A percentile compares a stretch with the other conserved stretches of the same genome.
Evolutionary conservation across 108 stramenopile genomes (phyloP).

Genomic region (Nannochloropsis salina): DNA sequence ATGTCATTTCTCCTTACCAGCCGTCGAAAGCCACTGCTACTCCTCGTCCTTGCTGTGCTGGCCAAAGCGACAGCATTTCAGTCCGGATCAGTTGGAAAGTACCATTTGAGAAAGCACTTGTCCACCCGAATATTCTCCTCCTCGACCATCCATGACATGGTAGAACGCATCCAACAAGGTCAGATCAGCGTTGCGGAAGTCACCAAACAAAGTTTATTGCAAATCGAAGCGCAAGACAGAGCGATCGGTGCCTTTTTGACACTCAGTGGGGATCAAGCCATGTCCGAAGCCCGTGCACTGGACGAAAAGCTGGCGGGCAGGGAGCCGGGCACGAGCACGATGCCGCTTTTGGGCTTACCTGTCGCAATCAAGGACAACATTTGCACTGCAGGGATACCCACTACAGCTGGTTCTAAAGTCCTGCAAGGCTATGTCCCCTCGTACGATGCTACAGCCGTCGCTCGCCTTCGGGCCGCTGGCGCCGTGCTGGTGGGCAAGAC

Average conservation of each 20-base stretch:
- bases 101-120: too few species aligned
- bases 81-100: too few species aligned
- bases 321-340: conserved; percentile 1
- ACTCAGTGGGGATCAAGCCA: background rate
- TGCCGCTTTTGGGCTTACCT: conserved; percentile 67
- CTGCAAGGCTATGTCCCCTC: conserved; percentile 47
- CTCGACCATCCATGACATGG: background rate
- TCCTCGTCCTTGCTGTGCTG: background rate
- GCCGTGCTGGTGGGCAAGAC: conserved; percentile 77
- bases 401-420: conserved; percentile 73
- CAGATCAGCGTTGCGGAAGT: background rate
- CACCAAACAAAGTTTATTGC: background rate
- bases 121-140: background rate
- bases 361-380: conserved; percentile 89
- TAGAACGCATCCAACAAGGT: background rate
- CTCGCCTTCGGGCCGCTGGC: conserved; percentile 55
- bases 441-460: conserved; percentile 76
- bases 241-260: background rate
- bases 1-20: too few species aligned
- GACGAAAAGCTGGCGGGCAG: conserved; percentile 22
- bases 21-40: background rate
- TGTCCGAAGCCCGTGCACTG: background rate
- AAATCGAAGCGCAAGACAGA: background rate
- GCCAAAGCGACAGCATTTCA: background rate
- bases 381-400: conserved; percentile 62